These are phyloP conservation scores for Hemisphaericaspora subhashii DNA, from an alignment of 1,139 yeast genomes.

Conservation along the genomic window DNA sequence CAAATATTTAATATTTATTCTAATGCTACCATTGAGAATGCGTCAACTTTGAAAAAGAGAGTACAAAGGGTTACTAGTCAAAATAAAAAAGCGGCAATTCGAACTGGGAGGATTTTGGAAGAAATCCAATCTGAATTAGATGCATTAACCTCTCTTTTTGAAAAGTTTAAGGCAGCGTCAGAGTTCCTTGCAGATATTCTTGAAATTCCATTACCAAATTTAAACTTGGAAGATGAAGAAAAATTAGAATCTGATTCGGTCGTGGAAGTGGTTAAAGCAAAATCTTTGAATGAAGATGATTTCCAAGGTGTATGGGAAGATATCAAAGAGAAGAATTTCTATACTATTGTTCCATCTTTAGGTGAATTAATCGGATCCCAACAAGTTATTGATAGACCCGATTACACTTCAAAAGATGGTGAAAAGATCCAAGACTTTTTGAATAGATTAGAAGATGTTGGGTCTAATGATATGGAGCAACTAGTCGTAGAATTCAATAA, in stretches of 20 bases:
- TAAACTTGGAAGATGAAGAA: constrained; percentile 19
- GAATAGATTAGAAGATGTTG: constrained; percentile 40
- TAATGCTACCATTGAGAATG: constrained; percentile 39
- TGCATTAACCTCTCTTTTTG: constrained; percentile 35
- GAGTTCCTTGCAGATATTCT: constrained; percentile 47
- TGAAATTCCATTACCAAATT: constrained; percentile 31
- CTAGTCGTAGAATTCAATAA: constrained; percentile 58
- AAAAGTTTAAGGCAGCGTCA: constrained; percentile 46
- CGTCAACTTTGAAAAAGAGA: constrained; percentile 34
- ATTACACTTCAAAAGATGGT: constrained; percentile 29
- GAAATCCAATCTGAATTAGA: constrained; percentile 49
- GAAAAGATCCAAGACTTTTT: constrained; percentile 48
- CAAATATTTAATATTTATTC: constrained; percentile 50
- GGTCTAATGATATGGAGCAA: constrained; percentile 55
- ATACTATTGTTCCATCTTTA: constrained; percentile 38
- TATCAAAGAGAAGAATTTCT: constrained; percentile 62
- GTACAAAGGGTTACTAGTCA: constrained; percentile 36
- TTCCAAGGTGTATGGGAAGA: constrained; percentile 58
- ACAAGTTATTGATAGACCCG: constrained; percentile 7
- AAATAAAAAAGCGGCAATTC: constrained; percentile 56
- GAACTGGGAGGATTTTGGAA: constrained; percentile 65
- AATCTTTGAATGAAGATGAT: constrained; percentile 29
- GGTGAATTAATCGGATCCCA: constrained; percentile 31
- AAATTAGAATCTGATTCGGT: constrained; percentile 18
- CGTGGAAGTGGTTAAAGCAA: constrained; percentile 26